phyloP scores from a whole-genome alignment of 2,329 filamentous ascomycete genomes.

The Talaromyces rugulosus region DNA sequence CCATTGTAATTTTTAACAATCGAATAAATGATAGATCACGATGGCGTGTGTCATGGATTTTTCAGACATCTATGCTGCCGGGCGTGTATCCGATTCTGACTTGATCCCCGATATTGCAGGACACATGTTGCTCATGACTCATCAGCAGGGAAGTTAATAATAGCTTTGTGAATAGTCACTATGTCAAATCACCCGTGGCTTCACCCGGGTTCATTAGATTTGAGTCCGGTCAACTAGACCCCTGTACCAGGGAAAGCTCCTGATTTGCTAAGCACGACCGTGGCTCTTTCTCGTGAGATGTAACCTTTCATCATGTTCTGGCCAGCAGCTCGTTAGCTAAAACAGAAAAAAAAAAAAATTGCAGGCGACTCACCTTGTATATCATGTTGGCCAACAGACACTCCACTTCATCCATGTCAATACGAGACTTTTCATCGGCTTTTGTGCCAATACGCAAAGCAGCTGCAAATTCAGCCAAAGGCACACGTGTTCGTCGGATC shows the following conservation, averaged over 20 bases:
- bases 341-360: background rate
- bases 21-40: background rate
- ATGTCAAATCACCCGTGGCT: background rate
- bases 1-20: background rate
- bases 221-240: constrained; percentile 36
- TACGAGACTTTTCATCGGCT: constrained; percentile 47
- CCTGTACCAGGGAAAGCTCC: constrained; percentile 90
- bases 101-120: background rate
- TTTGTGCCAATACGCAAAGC: constrained; percentile 70
- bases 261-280: constrained; percentile 87
- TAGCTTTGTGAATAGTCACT: background rate
- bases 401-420: constrained; percentile 91
- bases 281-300: constrained; percentile 83
- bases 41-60: background rate
- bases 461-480: constrained; percentile 77
- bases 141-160: background rate
- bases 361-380: constrained; percentile 71
- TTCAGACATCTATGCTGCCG: background rate
- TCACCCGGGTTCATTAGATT: background rate
- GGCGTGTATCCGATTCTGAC: background rate
- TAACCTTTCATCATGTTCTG: constrained; percentile 97
- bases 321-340: constrained; percentile 16
- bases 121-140: background rate
- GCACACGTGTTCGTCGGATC: constrained; percentile 67
- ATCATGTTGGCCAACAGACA: constrained; percentile 95